Conservation (phyloP, 495 filamentous ascomycete species). For the Ascobolus immersus region DNA sequence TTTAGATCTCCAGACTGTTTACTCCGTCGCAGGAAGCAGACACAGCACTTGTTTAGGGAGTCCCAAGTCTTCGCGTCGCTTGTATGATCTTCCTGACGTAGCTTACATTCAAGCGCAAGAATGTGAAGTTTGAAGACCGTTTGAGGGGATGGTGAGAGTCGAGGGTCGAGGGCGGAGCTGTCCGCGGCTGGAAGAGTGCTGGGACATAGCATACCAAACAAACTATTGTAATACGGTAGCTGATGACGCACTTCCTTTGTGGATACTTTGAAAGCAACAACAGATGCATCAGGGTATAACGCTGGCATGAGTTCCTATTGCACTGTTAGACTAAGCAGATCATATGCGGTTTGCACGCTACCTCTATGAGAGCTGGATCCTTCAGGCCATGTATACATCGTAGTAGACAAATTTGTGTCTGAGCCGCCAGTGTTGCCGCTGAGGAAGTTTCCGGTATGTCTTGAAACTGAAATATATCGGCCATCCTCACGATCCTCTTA, state of each 20-base stretch:
- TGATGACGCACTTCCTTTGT: conserved; percentile 4
- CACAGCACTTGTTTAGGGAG: conserved; percentile 7
- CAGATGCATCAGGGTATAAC: background rate
- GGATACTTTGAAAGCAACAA: too few relatives aligned
- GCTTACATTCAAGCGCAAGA: conserved; percentile 6
- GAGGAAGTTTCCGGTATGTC: background rate
- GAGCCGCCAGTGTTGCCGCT: conserved; percentile 4
- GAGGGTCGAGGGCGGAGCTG: conserved; percentile 6
- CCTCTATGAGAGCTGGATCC: conserved; percentile 12
- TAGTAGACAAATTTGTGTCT: conserved; percentile 12
- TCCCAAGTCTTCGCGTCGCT: conserved; percentile 10
- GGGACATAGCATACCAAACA: conserved; percentile 7
- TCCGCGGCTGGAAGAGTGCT: conserved; percentile 3
- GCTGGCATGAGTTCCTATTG: background rate
- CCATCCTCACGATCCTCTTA: background rate
- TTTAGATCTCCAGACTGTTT: conserved; percentile 5
- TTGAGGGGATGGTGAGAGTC: conserved; percentile 8
- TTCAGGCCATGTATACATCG: conserved; percentile 14
- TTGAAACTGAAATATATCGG: background rate
- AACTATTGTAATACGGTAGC: conserved; percentile 7
- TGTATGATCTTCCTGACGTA: conserved; percentile 5
- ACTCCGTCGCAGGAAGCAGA: conserved; percentile 8
- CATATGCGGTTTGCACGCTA: background rate
- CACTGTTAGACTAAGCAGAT: background rate
- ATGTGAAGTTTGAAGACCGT: conserved; percentile 9